Percentiles rank a stretch among this genome's conserved stretches.
Evolutionary conservation across 2,329 filamentous ascomycete genomes (phyloP).

Genomic region (Purpureocillium lavendulum): DNA sequence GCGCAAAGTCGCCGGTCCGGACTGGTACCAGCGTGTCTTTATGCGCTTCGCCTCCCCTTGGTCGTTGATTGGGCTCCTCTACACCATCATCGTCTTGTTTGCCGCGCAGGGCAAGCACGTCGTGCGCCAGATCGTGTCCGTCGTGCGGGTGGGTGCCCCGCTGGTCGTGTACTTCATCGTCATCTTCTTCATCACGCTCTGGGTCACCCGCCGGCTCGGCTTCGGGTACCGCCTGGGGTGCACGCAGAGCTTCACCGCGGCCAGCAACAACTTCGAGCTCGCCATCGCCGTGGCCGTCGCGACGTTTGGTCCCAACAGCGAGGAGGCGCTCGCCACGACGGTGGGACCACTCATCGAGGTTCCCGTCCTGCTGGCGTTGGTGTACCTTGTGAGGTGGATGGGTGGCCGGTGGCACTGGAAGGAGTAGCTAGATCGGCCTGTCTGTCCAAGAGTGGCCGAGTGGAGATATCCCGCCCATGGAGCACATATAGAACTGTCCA

Average conservation of each 20-base stretch:
- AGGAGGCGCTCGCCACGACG: slow-evolving; percentile 73
- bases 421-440: too few species aligned
- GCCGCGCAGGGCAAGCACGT: slow-evolving; percentile 71
- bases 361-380: slow-evolving; percentile 67
- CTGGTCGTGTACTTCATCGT: slow-evolving; percentile 72
- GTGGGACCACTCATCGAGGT: slow-evolving; percentile 84
- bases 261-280: slow-evolving; percentile 89
- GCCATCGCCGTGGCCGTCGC: slow-evolving; percentile 84
- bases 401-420: slow-evolving; percentile 48
- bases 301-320: slow-evolving; percentile 67
- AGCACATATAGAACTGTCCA: too few species aligned
- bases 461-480: too few species aligned
- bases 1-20: slow-evolving; percentile 41
- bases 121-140: slow-evolving; percentile 74
- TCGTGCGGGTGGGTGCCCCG: slow-evolving; percentile 73
- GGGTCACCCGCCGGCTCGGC: slow-evolving; percentile 53
- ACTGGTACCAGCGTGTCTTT: slow-evolving; percentile 62
- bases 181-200: slow-evolving; percentile 65
- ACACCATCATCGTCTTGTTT: slow-evolving; percentile 81
- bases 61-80: slow-evolving; percentile 75
- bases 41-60: slow-evolving; percentile 62
- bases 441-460: too few species aligned
- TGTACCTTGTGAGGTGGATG: slow-evolving; percentile 62
- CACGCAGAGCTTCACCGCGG: slow-evolving; percentile 85
- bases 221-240: slow-evolving; percentile 63